Evolutionary conservation across 768 basidiomycete species (phyloP).

Genomic region (Gymnopilus junonius): DNA sequence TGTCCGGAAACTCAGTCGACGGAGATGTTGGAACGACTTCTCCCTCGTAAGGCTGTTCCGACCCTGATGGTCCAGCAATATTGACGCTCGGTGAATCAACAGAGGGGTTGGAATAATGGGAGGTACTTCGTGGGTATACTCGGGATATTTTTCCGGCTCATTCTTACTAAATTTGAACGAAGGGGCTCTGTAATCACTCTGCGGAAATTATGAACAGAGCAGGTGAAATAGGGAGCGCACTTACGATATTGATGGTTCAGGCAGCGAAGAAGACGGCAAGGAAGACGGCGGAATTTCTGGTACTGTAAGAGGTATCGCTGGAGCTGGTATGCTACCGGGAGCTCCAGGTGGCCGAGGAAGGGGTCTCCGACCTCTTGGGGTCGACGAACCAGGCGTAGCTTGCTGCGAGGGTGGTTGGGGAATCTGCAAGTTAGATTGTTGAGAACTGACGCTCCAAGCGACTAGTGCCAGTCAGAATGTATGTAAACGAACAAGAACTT

Average conservation of each 20-base stretch:
- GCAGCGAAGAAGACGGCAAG: too few species aligned
- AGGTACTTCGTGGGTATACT: conserved; percentile 4
- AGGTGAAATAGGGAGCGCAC: neutral
- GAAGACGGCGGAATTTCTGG: neutral
- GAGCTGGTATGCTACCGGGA: neutral
- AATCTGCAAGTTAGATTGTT: neutral
- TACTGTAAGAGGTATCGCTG: neutral
- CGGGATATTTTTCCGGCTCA: conserved; percentile 20
- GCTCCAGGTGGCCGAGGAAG: conserved; percentile 22
- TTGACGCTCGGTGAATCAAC: conserved; percentile 5
- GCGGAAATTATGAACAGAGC: neutral
- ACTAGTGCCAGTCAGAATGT: conserved; percentile 7
- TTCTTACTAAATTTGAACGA: conserved; percentile 1
- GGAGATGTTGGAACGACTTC: conserved; percentile 20
- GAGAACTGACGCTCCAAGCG: conserved; percentile 14
- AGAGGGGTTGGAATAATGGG: conserved; percentile 5
- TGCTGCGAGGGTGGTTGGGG: conserved; percentile 2
- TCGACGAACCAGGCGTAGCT: neutral
- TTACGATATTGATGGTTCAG: conserved; percentile 15
- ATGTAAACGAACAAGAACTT: neutral
- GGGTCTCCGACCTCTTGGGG: conserved; percentile 16
- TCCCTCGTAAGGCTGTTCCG: conserved; percentile 4
- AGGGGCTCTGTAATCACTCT: conserved; percentile 4
- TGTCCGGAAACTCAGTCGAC: conserved; percentile 28
- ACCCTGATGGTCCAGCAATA: conserved; percentile 19